phyloP scores from a whole-genome alignment of 495 filamentous ascomycete species.

The Aspergillus conjunctus region DNA sequence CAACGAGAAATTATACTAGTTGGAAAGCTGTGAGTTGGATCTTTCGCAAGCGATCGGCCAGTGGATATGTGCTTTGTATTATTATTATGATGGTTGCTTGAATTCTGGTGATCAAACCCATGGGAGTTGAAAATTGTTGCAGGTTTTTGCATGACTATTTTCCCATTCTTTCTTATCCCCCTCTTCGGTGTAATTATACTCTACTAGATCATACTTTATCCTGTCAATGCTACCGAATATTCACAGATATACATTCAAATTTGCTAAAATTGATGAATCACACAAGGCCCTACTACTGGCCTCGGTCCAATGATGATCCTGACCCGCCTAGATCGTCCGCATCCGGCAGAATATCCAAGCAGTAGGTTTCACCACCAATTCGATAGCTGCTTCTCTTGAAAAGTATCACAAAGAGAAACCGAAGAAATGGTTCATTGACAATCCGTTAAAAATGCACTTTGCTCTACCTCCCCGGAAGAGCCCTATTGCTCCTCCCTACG shows the following conservation, averaged over 20 bases:
- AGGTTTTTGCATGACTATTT: conserved; percentile 6
- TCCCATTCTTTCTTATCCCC: conserved; percentile 32
- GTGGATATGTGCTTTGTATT: conserved; percentile 33
- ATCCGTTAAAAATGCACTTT: conserved; percentile 72
- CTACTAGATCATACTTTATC: conserved; percentile 10
- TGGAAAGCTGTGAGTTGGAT: conserved; percentile 11
- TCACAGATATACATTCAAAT: neutral
- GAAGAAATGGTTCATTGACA: conserved; percentile 5
- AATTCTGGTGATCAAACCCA: conserved; percentile 22
- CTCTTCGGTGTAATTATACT: conserved; percentile 46
- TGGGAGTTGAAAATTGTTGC: conserved; percentile 13
- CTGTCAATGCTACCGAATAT: conserved; percentile 31
- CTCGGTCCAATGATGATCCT: conserved; percentile 28
- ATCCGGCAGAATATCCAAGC: conserved; percentile 22
- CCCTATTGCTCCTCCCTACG: conserved; percentile 64
- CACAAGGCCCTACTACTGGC: neutral
- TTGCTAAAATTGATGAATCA: no score
- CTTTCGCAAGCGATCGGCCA: conserved; percentile 12
- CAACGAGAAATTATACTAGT: conserved; percentile 35
- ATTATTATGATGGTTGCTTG: conserved; percentile 27
- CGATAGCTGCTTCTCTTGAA: conserved; percentile 3
- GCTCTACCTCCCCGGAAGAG: conserved; percentile 83
- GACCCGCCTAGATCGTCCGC: conserved; percentile 24
- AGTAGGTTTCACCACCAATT: neutral
- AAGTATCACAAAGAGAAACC: neutral